Conservation (phyloP, 257 asterid genomes). For the Galeopsis tetrahit region DNA sequence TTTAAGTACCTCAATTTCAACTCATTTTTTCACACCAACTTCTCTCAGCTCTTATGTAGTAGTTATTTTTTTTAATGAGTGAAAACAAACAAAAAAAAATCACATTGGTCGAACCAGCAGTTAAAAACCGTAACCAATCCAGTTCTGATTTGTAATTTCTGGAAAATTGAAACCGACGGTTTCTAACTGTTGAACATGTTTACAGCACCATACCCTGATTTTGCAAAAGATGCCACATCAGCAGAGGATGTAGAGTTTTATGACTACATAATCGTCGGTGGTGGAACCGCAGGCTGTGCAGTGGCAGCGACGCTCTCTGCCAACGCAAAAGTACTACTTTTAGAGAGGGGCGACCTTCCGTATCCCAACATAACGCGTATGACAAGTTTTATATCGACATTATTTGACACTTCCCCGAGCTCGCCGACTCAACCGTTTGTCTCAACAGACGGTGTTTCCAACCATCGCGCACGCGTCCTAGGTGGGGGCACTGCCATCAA, state of each 20-base stretch:
- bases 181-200: no score
- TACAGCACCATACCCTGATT: constrained; percentile 63
- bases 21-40: no score
- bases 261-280: constrained; percentile 53
- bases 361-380: constrained; percentile 41
- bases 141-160: no score
- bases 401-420: constrained; percentile 52
- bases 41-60: no score
- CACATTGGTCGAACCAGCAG: no score
- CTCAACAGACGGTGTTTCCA: constrained; percentile 82
- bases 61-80: no score
- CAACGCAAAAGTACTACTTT: constrained; percentile 52
- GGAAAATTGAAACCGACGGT: no score
- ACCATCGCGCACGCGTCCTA: constrained; percentile 73
- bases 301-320: constrained; percentile 82
- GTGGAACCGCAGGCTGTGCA: constrained; percentile 65
- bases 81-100: no score
- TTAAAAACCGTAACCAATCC: no score
- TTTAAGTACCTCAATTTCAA: no score
- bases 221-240: constrained; percentile 58
- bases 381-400: constrained; percentile 37
- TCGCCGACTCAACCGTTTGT: constrained; percentile 71
- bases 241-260: constrained; percentile 46
- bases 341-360: constrained; percentile 81
- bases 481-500: constrained; percentile 84